Percentiles rank a stretch among this genome's conserved stretches.
phyloP scores from a whole-genome alignment of 2,329 filamentous ascomycete genomes.

The Metarhizium album region DNA sequence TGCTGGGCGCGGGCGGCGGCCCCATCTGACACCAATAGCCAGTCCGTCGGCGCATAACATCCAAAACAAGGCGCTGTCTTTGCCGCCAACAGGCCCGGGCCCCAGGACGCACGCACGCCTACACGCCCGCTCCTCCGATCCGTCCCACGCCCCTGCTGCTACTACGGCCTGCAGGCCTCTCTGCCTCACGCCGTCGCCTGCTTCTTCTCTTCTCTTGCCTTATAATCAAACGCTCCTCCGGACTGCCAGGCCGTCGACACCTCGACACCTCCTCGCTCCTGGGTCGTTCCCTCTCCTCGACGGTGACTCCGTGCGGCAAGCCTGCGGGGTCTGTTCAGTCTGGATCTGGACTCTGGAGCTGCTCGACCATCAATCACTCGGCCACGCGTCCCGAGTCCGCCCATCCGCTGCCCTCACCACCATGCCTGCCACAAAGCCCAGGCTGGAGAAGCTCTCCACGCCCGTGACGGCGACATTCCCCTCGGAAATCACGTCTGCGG shows the following conservation, averaged over 20 bases:
- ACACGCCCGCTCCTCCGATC: constrained; percentile 4
- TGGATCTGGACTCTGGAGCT: too few species aligned
- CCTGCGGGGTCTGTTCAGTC: not conserved
- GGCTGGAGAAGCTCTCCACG: constrained; percentile 51
- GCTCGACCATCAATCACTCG: too few species aligned
- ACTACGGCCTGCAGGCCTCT: constrained; percentile 1
- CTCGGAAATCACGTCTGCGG: constrained; percentile 49
- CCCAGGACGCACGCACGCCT: constrained; percentile 8
- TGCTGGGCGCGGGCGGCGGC: too few species aligned
- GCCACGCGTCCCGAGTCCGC: not conserved
- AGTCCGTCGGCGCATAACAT: constrained; percentile 16
- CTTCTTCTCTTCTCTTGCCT: constrained; percentile 3
- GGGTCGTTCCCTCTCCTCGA: not conserved
- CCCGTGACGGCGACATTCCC: constrained; percentile 53
- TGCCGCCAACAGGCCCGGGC: constrained; percentile 12
- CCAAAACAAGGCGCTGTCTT: constrained; percentile 12
- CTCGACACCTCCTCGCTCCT: not conserved
- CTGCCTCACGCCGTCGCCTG: constrained; percentile 5
- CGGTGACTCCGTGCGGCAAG: not conserved
- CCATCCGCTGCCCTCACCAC: constrained; percentile 13
- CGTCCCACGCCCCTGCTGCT: constrained; percentile 2
- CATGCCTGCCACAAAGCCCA: constrained; percentile 46
- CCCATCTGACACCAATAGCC: constrained; percentile 10
- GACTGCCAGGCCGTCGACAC: constrained; percentile 3
- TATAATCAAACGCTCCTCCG: constrained; percentile 7